Conservation (phyloP, 176 grass and related monocot genomes). For the Oryza glaberrima region DNA sequence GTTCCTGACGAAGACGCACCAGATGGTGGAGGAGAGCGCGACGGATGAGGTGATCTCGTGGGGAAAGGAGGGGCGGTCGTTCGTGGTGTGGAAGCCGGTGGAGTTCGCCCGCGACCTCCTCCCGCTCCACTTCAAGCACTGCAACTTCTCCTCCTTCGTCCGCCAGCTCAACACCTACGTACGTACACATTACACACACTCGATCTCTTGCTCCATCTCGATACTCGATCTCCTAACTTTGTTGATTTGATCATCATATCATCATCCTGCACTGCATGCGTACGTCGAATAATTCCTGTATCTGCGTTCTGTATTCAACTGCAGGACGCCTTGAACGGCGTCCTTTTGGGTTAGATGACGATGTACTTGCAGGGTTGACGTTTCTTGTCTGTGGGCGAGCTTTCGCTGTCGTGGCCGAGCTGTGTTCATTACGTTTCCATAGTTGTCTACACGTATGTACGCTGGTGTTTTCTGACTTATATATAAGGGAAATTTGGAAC, state of each 20-base stretch:
- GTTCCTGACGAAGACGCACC: slow-evolving; percentile 86
- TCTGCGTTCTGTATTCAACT: neutral
- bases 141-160: slow-evolving; percentile 95
- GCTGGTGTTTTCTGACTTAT: neutral
- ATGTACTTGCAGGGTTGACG: neutral
- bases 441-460: neutral
- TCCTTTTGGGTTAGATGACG: neutral
- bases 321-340: neutral
- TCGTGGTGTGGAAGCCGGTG: slow-evolving; percentile 94
- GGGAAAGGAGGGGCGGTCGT: slow-evolving; percentile 70
- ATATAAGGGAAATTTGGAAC: neutral
- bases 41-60: slow-evolving; percentile 94
- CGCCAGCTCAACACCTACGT: slow-evolving; percentile 98
- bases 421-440: neutral
- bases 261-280: neutral
- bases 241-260: neutral
- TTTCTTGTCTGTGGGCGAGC: neutral
- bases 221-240: neutral
- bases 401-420: slow-evolving; percentile 32
- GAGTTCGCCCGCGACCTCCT: slow-evolving; percentile 88
- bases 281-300: neutral
- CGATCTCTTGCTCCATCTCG: neutral
- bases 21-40: slow-evolving; percentile 72
- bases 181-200: slow-evolving; percentile 13
- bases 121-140: slow-evolving; percentile 98